Conservation (phyloP, 345 rosid species). For the Tarenaya hassleriana region DNA sequence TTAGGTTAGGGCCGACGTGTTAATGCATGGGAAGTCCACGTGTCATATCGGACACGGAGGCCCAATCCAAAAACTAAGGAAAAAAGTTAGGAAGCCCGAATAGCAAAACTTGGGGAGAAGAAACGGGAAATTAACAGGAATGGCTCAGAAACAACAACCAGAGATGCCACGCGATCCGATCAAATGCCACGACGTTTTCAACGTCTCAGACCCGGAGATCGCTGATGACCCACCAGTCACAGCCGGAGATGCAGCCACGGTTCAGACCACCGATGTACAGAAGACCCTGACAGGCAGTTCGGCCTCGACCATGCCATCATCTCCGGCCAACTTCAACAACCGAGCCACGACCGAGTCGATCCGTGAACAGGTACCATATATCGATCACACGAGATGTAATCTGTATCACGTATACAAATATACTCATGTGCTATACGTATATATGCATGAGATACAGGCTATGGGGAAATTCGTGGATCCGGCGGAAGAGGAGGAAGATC, state of each 20-base stretch:
- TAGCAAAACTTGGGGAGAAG: background rate
- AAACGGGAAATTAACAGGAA: background rate
- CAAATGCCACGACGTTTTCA: constrained; percentile 31
- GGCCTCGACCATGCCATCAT: constrained; percentile 32
- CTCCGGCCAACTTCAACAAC: constrained; percentile 29
- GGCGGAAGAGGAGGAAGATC: constrained; percentile 13
- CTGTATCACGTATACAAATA: too few species aligned
- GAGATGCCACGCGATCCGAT: constrained; percentile 19
- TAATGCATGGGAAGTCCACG: too few species aligned
- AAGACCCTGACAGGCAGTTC: constrained; percentile 28
- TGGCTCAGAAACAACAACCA: constrained; percentile 14
- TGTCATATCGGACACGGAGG: too few species aligned
- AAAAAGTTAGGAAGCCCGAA: background rate
- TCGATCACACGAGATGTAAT: background rate
- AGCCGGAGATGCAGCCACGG: constrained; percentile 33
- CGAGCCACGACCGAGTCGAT: constrained; percentile 33
- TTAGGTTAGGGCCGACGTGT: too few species aligned
- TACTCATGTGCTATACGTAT: background rate
- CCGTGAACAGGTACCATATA: constrained; percentile 28
- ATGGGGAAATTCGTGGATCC: constrained; percentile 32
- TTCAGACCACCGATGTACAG: constrained; percentile 34
- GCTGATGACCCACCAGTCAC: constrained; percentile 29
- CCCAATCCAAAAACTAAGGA: background rate
- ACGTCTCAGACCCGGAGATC: constrained; percentile 37
- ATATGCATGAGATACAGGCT: constrained; percentile 17